Evolutionary conservation across 78 protist genomes (phyloP), one percentile per base, ranked within the genome.

Genomic region (Polysphondylium violaceum): DNA sequence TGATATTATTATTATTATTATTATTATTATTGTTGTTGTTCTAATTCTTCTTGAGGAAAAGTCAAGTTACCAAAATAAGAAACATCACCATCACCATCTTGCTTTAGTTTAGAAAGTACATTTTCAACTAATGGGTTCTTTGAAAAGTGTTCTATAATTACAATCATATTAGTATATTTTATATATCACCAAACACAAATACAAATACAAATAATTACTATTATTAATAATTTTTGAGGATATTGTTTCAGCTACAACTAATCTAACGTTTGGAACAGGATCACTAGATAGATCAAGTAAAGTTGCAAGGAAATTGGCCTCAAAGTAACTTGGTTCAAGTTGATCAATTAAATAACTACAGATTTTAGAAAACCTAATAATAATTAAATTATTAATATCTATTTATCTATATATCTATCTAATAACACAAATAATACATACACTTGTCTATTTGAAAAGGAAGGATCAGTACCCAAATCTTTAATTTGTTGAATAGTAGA

Each of bases 221-320:
- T 65, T 68, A 7, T 51, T 44, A 12, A 31, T 19, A 68, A 86
- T 41, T 51, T 86, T 86, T 4, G 76, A 38, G 16, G 77, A 68
- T 60, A 86, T 29, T 4, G 71, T 74, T 38, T 86, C 86, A 1
- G 92, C 92, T 7, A 59, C 43, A 12, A 75, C 92, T 16, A 86
- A 65, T 51, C 92, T 51, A 38, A 86, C 92, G 58, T 86, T 86
- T 47, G 92, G 92, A 4, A 86, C 81, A 27, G 74, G 67, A 21
- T 86, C 92, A 41, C 59, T 40, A 23, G 61, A 61, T 4, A 86
- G 38, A 9, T 58, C 12, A 3, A 86, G 33, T 2, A 86, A 19
- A 12, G 38, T 33, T 23, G 85, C 72, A 31, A 86, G 33, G 44
- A 86, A 86, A 43, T 68, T 69, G 36, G 16, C 40, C 51, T 76